Percentiles rank a stretch among this genome's conserved stretches.
Evolutionary conservation across 345 rosid genomes (phyloP).

Genomic region (Lumnitzera littorea): DNA sequence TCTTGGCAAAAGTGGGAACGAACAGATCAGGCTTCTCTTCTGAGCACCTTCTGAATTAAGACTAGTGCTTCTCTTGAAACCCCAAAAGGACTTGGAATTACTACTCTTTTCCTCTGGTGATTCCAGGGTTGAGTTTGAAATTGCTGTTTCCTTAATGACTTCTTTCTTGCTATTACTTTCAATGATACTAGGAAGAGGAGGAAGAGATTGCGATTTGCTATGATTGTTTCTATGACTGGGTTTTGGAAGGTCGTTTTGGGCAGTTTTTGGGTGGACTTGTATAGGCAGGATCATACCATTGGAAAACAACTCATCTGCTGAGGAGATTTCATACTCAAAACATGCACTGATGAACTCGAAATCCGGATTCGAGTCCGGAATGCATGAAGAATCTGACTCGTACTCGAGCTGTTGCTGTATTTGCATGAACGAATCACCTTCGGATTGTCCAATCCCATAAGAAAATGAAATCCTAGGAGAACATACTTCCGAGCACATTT

Average conservation of each 20-base stretch:
- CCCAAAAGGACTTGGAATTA: conserved; percentile 8
- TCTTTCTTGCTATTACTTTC: background rate
- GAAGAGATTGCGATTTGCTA: background rate
- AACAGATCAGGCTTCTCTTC: conserved; percentile 10
- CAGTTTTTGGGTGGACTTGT: conserved; percentile 1
- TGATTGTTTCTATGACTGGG: no score
- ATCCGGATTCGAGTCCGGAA: conserved; percentile 3
- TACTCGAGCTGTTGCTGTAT: background rate
- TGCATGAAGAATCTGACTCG: background rate
- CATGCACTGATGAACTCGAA: conserved; percentile 11
- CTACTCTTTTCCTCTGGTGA: background rate
- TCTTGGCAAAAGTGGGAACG: conserved; percentile 9
- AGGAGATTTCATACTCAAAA: conserved; percentile 8
- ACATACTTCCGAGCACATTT: conserved; percentile 10
- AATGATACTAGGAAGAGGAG: conserved; percentile 1
- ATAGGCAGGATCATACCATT: conserved; percentile 14
- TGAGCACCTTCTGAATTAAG: conserved; percentile 1
- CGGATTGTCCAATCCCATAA: background rate
- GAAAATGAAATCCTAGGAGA: conserved; percentile 12
- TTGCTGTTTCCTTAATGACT: background rate
- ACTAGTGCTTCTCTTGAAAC: conserved; percentile 13
- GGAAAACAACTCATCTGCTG: conserved; percentile 12
- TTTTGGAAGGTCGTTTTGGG: background rate
- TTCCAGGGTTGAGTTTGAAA: background rate
- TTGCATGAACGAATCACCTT: background rate